Conservation (phyloP, 805 yeast species). For the Metschnikowia peoriensis region DNA sequence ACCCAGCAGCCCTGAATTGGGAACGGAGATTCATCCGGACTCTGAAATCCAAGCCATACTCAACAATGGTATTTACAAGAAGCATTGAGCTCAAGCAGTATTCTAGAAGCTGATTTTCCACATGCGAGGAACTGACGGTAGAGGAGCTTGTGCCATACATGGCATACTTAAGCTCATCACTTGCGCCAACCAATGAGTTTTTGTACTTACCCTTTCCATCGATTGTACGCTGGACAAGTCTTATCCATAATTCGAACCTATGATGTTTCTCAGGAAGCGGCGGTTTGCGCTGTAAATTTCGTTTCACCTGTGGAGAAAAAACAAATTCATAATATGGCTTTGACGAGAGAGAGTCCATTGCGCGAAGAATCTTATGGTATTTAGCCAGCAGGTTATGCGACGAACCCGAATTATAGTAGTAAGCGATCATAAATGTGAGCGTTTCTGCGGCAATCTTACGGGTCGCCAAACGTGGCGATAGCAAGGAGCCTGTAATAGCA, state of each 20-base stretch:
- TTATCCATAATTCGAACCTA: conserved; percentile 71
- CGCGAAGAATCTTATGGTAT: conserved; percentile 55
- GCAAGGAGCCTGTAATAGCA: conserved; percentile 67
- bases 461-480: conserved; percentile 73
- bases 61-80: conserved; percentile 63
- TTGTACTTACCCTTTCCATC: conserved; percentile 81
- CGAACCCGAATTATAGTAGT: conserved; percentile 29
- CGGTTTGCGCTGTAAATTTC: conserved; percentile 33
- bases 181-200: conserved; percentile 92
- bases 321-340: conserved; percentile 42
- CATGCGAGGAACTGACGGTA: conserved; percentile 40
- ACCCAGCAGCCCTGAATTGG: conserved; percentile 31
- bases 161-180: conserved; percentile 62
- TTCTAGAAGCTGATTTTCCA: conserved; percentile 65
- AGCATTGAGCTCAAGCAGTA: conserved; percentile 71
- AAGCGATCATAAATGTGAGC: conserved; percentile 47
- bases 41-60: conserved; percentile 42
- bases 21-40: conserved; percentile 58
- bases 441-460: conserved; percentile 80
- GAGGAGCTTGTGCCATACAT: conserved; percentile 22
- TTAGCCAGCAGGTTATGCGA: conserved; percentile 37
- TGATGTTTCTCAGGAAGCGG: conserved; percentile 38
- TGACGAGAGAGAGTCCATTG: conserved; percentile 45
- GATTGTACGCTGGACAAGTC: conserved; percentile 60
- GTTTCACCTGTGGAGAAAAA: conserved; percentile 19